Evolutionary conservation across 1,284 basidiomycete species (phyloP).

Genomic region (Stygiomarasmius scandens): DNA sequence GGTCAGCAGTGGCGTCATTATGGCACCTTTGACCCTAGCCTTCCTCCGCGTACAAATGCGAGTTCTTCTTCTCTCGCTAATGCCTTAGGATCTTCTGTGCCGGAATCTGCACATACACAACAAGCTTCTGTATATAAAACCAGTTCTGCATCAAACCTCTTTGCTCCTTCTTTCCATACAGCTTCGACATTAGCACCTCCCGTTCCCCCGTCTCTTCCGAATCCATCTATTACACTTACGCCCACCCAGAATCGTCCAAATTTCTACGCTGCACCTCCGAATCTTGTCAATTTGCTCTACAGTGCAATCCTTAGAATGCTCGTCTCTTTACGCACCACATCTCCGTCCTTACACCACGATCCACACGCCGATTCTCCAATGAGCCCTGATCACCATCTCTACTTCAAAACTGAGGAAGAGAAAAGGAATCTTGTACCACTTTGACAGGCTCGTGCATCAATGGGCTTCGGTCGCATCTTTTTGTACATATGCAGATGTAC

Average conservation of each 20-base stretch:
- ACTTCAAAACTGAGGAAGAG: not conserved
- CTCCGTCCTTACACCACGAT: too few relatives aligned
- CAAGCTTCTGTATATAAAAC: not conserved
- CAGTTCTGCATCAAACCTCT: not conserved
- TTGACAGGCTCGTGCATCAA: not conserved
- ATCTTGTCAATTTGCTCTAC: too few relatives aligned
- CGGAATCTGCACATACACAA: not conserved
- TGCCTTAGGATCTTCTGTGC: not conserved
- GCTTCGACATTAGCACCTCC: too few relatives aligned
- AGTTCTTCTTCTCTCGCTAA: not conserved
- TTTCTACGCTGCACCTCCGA: too few relatives aligned
- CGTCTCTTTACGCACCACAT: too few relatives aligned
- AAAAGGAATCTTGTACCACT: not conserved
- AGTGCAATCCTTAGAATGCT: too few relatives aligned
- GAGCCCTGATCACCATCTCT: not conserved
- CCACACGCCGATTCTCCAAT: not conserved
- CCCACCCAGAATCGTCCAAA: too few relatives aligned
- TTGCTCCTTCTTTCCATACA: not conserved
- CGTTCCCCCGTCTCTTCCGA: too few relatives aligned
- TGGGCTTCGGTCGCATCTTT: not conserved
- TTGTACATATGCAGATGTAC: not conserved
- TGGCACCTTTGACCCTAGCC: not conserved
- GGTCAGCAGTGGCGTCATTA: not conserved
- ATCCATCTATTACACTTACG: too few relatives aligned
- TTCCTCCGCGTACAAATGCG: not conserved